Evolutionary conservation across 108 stramenopile genomes (phyloP).

Genomic region (Cyclotella distinguenda): DNA sequence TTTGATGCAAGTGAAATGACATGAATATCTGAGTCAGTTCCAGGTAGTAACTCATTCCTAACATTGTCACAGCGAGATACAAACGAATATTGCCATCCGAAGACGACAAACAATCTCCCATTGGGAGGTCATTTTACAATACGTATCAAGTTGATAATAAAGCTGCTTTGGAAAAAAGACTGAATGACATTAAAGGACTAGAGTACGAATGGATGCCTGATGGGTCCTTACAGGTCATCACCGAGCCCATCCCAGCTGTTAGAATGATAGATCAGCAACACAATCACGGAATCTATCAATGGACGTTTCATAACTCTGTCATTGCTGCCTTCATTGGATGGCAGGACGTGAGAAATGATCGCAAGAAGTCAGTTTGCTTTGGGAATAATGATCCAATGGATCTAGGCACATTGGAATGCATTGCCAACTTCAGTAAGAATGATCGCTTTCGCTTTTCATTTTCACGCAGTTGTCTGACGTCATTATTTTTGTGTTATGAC

Average conservation of each 20-base stretch:
- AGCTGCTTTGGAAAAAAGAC: constrained; percentile 54
- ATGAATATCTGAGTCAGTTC: background rate
- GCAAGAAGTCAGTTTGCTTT: constrained; percentile 66
- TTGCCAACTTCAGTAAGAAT: constrained; percentile 53
- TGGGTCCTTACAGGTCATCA: constrained; percentile 60
- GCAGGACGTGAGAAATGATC: constrained; percentile 74
- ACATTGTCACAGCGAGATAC: constrained; percentile 49
- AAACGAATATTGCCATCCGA: constrained; percentile 71
- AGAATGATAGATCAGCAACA: constrained; percentile 58
- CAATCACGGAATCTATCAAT: constrained; percentile 52
- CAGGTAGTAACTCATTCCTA: background rate
- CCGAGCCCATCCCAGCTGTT: constrained; percentile 69
- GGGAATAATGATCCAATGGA: constrained; percentile 72
- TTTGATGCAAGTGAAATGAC: background rate
- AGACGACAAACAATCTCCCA: constrained; percentile 73
- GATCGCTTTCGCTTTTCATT: background rate
- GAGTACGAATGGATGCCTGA: constrained; percentile 72
- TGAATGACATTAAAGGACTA: constrained; percentile 55
- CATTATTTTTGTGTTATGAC: background rate
- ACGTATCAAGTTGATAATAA: constrained; percentile 54
- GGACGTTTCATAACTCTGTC: constrained; percentile 62
- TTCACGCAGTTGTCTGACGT: background rate
- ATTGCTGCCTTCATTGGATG: constrained; percentile 85
- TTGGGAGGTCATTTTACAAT: constrained; percentile 78
- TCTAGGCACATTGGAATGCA: constrained; percentile 47